Base-by-base conservation (phyloP, 805 yeast genomes). In the Myxozyma udenii region DNA sequence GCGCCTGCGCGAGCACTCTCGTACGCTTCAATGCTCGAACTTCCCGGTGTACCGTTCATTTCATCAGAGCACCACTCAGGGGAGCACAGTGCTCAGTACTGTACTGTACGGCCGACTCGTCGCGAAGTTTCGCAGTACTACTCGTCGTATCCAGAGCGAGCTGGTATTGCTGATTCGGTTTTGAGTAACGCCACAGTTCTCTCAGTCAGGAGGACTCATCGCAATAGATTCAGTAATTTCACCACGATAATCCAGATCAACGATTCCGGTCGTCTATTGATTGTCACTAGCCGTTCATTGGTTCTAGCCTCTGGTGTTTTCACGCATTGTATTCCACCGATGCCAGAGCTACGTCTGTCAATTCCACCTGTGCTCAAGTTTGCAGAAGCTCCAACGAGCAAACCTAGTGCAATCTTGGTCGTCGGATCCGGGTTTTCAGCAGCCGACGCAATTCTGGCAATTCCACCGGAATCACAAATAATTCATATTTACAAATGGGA, bases 391-490 rank as follows among this genome's bases (percentile, higher is more conserved):
- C n/a, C 19, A 24, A 18, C n/a, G 9, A 24, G 26, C 19, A 37
- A 43, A 11, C 22, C 25, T 18, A 44, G 32, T 5, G 41, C 57
- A 3, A 45, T 53, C 1, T 57, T 64, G 3, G 62, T 66, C 1
- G 41, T 67, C 14, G 71, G 71, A 1, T 60, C 69, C 1, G 71
- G 71, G 0, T 64, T 67, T 30, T 62, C 68, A 3, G 70, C 71
- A 1, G 71, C 71, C 1, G 71, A 67, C 24, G 65, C 66, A 3
- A 56, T 67, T n/a, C 42, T 58, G 11, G 36, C 55, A 3, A 32
- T 36, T 7, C 51, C 58, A 6, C 14, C 21, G 3, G 5, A 22
- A 14, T 39, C 25, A 22, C 48, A 56, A 16, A 40, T 52, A n/a
- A 37, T 63, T 4, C 69, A 66, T 39, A 43, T 66, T n/a, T 66